Base-by-base conservation (phyloP, 805 yeast species). In the Saturnispora galanensis region DNA sequence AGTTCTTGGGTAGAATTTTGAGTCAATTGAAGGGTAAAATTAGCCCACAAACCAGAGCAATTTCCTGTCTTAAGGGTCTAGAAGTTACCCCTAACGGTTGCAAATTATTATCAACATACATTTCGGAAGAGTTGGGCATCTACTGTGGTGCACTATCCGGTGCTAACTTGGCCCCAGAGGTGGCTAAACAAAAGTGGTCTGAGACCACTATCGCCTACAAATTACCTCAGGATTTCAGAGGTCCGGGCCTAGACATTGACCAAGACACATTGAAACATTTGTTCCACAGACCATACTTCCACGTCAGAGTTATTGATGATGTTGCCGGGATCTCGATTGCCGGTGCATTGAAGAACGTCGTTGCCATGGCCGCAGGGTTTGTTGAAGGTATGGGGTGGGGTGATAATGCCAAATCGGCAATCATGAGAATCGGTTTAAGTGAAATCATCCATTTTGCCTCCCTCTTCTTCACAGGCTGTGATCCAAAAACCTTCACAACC, bases 341-440 rank as follows among this genome's bases (percentile, higher is more conserved):
- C 37, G 98, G 98, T 62, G 98, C 98, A 10, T 76, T 93, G 65
- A 93, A 93, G 71, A 93, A 93, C 67, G 85, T 93, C 43, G 90
- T 90, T 50, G 98, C 98, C 32, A 71, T 88, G 59, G 94, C 96
- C 52, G 96, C 94, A 50, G 98, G 98, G 46, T 85, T 93, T 61
- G 97, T 90, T 50, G 95, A 87, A 66, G 98, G 98, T 56, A 74
- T 85, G 51, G 96, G 95, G 51, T 93, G 98, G 98, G 98, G 98
- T 65, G 96, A 88, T 67, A 93, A 93, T 64, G 97, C 98, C 52
- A 88, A 90, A 67, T 83, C 97, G 45, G 98, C 97, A 37, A 81
- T 93, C 57, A 94, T 90, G 89, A 78, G 98, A 69, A 83, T 90
- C 54, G 98, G 98, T 39, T 69, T 93, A 52, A 75, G 82, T 58